These are phyloP conservation scores for Sporothrix humicola DNA, from an alignment of 2,329 filamentous ascomycete species.

Conservation along the genomic window DNA sequence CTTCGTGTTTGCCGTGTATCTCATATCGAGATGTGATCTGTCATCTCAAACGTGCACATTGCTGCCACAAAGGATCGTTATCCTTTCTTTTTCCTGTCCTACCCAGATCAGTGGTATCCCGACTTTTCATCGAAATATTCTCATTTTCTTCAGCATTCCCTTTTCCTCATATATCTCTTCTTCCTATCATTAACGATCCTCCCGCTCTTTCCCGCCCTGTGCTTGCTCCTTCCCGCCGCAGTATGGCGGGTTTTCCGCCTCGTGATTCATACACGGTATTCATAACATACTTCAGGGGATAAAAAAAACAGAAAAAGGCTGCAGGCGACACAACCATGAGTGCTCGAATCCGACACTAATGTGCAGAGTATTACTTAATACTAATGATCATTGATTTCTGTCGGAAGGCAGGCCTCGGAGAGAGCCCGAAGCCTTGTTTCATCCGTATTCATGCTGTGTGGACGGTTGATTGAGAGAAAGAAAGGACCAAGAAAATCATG, in stretches of 20 bases:
- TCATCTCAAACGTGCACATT: neutral
- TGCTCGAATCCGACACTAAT: no score
- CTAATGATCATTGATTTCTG: no score
- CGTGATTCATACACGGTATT: neutral
- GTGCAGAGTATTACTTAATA: no score
- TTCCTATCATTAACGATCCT: neutral
- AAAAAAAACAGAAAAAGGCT: neutral
- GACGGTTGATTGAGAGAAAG: no score
- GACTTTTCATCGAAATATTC: neutral
- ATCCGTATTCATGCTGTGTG: no score
- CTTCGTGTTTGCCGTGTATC: neutral
- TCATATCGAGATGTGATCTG: conserved; percentile 22
- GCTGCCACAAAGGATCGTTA: neutral
- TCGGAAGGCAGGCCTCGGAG: neutral
- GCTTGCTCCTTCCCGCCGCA: neutral
- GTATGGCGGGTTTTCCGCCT: neutral
- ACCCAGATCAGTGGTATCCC: neutral
- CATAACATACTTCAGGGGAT: neutral
- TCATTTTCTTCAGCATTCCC: neutral
- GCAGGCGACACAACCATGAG: neutral
- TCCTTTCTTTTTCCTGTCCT: neutral
- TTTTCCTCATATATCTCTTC: neutral
- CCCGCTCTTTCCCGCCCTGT: conserved; percentile 22
- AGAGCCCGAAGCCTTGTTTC: neutral
- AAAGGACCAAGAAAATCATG: no score